Evolutionary conservation across 495 filamentous ascomycete genomes (phyloP).

Genomic region (Podospora bellae-mahoneyi): DNA sequence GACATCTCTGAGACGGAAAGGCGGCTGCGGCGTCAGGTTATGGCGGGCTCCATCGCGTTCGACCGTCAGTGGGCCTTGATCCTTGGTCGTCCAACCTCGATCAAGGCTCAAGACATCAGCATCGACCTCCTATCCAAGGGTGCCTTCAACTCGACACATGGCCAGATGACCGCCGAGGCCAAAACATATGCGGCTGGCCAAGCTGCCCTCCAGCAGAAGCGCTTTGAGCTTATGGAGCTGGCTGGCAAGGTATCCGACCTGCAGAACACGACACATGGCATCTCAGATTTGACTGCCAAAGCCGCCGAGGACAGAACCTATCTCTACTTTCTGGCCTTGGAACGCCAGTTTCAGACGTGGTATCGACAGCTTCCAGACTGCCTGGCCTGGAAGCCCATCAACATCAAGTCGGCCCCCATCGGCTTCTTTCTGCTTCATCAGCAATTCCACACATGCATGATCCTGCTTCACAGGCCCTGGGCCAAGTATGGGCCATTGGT

Average conservation of each 20-base stretch:
- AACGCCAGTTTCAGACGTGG: constrained; percentile 51
- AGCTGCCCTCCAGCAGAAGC: constrained; percentile 44
- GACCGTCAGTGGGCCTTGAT: constrained; percentile 52
- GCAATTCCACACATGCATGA: constrained; percentile 50
- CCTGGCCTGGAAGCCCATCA: constrained; percentile 46
- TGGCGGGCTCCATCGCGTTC: constrained; percentile 50
- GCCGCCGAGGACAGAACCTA: constrained; percentile 42
- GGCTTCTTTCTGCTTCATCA: constrained; percentile 53
- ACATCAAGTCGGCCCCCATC: constrained; percentile 47
- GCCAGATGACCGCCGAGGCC: background rate
- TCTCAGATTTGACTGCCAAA: constrained; percentile 21
- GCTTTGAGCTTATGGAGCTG: constrained; percentile 52
- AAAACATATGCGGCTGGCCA: constrained; percentile 28
- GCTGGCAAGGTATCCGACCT: constrained; percentile 48
- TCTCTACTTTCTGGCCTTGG: constrained; percentile 44
- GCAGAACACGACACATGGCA: constrained; percentile 25
- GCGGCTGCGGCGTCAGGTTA: constrained; percentile 43
- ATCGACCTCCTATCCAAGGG: constrained; percentile 41
- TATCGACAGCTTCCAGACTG: constrained; percentile 47
- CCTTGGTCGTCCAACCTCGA: constrained; percentile 49
- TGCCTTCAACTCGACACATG: constrained; percentile 28
- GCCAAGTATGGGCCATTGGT: constrained; percentile 42
- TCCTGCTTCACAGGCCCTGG: constrained; percentile 50
- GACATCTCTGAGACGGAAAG: constrained; percentile 42
- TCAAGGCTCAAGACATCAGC: constrained; percentile 49